Percentiles rank a stretch among this genome's conserved stretches.
Conservation (phyloP, 352 stramenopile species). For the Pythium rishiriense region DNA sequence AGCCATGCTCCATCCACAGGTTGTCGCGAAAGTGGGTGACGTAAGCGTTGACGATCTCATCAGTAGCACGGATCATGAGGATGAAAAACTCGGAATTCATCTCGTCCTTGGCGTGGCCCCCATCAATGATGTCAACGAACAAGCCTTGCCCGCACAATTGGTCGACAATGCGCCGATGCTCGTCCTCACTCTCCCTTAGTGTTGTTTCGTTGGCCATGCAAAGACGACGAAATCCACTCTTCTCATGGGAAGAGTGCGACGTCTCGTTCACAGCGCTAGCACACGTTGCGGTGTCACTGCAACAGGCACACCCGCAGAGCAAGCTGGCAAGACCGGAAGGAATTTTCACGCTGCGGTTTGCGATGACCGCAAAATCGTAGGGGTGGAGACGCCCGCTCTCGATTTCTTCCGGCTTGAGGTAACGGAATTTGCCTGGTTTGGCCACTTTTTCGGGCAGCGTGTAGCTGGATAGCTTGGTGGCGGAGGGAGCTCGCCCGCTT, state of each 20-base stretch:
- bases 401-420: slow-evolving; percentile 85
- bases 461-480: slow-evolving; percentile 25
- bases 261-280: slow-evolving; percentile 15
- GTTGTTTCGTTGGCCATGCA: slow-evolving; percentile 54
- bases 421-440: slow-evolving; percentile 58
- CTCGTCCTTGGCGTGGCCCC: slow-evolving; percentile 74
- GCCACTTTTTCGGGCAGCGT: slow-evolving; percentile 25
- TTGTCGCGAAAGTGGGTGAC: slow-evolving; percentile 70
- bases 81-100: slow-evolving; percentile 85
- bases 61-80: slow-evolving; percentile 60
- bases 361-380: slow-evolving; percentile 85
- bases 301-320: slow-evolving; percentile 45
- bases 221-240: slow-evolving; percentile 56
- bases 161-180: slow-evolving; percentile 78
- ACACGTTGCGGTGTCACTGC: slow-evolving; percentile 13
- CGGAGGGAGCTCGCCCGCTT: neutral
- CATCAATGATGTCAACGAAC: slow-evolving; percentile 83
- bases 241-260: slow-evolving; percentile 12
- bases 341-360: slow-evolving; percentile 61
- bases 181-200: slow-evolving; percentile 70
- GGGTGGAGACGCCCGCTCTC: slow-evolving; percentile 46
- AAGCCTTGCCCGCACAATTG: slow-evolving; percentile 72
- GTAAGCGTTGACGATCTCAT: slow-evolving; percentile 59
- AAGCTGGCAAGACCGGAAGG: slow-evolving; percentile 35
- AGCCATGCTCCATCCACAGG: slow-evolving; percentile 80